Conservation (phyloP, 1,284 basidiomycete genomes). For the Rhodotorula sp. region DNA sequence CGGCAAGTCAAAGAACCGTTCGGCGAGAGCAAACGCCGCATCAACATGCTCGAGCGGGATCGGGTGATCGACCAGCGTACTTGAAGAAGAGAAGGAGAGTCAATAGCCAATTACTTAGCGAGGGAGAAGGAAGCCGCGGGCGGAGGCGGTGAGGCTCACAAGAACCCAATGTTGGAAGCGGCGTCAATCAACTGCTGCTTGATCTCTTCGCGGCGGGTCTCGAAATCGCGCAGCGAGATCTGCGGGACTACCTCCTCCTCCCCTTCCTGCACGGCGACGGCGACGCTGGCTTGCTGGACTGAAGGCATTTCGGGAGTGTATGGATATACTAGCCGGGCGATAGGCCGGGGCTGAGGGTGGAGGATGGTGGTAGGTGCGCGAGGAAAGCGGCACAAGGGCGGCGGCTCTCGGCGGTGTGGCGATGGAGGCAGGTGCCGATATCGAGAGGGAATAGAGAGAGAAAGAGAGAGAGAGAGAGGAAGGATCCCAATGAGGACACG, state of each 20-base stretch:
- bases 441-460: not conserved
- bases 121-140: too few species aligned
- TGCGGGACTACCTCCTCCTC: slow-evolving; percentile 27
- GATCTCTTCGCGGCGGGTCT: slow-evolving; percentile 42
- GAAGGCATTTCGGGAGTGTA: too few species aligned
- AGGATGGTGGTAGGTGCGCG: not conserved
- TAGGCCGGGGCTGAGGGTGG: too few species aligned
- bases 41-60: slow-evolving; percentile 42
- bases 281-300: slow-evolving; percentile 6
- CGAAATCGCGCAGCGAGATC: slow-evolving; percentile 44
- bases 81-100: too few species aligned
- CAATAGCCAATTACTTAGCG: too few species aligned
- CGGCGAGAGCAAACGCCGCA: slow-evolving; percentile 40
- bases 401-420: too few species aligned
- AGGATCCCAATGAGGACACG: not conserved
- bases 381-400: not conserved
- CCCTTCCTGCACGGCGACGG: slow-evolving; percentile 15
- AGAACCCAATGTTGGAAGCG: slow-evolving; percentile 43
- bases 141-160: too few species aligned
- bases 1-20: slow-evolving; percentile 43
- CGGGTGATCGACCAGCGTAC: slow-evolving; percentile 43
- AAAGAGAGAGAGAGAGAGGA: not conserved
- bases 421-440: too few species aligned
- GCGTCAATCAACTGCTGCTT: slow-evolving; percentile 42
- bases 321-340: too few species aligned